Base-by-base conservation (phyloP, 305 asterid species). In the Fraxinus platypoda region DNA sequence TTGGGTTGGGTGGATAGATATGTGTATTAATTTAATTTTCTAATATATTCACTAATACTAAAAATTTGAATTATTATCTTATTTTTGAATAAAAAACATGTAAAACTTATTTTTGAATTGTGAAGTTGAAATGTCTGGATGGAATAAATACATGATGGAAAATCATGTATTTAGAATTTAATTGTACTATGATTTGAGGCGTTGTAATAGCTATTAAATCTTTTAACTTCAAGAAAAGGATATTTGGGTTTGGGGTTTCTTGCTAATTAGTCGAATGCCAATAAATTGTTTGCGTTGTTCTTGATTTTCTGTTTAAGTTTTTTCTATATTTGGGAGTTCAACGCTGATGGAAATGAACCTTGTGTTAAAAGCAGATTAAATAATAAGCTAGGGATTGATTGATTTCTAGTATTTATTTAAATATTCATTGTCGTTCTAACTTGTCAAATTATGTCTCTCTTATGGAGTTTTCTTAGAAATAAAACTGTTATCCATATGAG, bases 401-500 rank as follows among this genome's bases (percentile, higher is more conserved):
- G 23, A 52, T 52, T 52, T 52, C 64, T 15, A 52, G 8, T 52
- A 23, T 52, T 43, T 43, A 43, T 43, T 43, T 43, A 13, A 43
- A 43, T 11, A 43, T 43, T 43, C 54, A 43, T 43, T 43, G 17
- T 43, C 12, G 54, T 43, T 43, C 54, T 43, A 43, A n/a, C 54
- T 17, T 43, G 54, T 43, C 54, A 43, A 52, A 15, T n/a, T 15
- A 17, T 52, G 64, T 52, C 8, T 52, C 64, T 52, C 8, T 12
- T 21, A 21, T n/a, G 28, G 12, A 21, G 15, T 62, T 62, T 62
- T 62, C 15, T 1, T 25, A 8, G 71, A 62, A 62, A 62, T 23
- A 62, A 23, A 79, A 77, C 62, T 81, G 83, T 72, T 66, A 33
- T 75, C 34, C 84, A 62, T n/a, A 62, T 83, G 86, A 77, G 87